Conservation (phyloP, 1,284 basidiomycete genomes). For the Sporisorium reilianum region DNA sequence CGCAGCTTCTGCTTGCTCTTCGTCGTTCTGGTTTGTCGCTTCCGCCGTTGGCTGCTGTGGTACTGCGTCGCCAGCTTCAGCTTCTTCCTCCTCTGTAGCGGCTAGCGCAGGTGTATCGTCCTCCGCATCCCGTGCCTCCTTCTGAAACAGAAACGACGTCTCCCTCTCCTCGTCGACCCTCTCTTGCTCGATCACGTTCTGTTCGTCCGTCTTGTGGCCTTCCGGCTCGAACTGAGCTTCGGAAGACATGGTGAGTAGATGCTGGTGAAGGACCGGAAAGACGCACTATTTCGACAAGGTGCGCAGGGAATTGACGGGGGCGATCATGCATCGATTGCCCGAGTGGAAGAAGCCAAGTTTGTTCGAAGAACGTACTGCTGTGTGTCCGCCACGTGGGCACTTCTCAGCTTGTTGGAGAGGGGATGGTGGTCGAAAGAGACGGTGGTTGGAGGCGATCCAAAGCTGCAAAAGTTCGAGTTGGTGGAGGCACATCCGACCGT, state of each 20-base stretch:
- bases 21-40: neutral
- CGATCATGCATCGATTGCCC: neutral
- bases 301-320: neutral
- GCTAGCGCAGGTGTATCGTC: neutral
- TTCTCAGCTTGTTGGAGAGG: neutral
- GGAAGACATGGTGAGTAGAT: slow-evolving; percentile 30
- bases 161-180: slow-evolving; percentile 42
- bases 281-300: neutral
- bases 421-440: neutral
- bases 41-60: neutral
- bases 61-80: neutral
- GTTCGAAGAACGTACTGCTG: neutral
- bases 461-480: slow-evolving; percentile 1
- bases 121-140: slow-evolving; percentile 14
- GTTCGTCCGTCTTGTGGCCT: slow-evolving; percentile 35
- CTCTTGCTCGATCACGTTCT: slow-evolving; percentile 39
- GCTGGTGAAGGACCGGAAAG: neutral
- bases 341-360: neutral
- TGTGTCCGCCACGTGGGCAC: neutral
- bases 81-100: neutral
- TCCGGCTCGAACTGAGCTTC: slow-evolving; percentile 27
- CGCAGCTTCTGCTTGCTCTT: slow-evolving; percentile 14
- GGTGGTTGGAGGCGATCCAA: neutral
- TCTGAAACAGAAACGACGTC: slow-evolving; percentile 30
- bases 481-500: slow-evolving; percentile 22